These are phyloP conservation scores for Lichtheimia ornata DNA, from an alignment of 371 early-diverging fungal species.

Conservation along the genomic window DNA sequence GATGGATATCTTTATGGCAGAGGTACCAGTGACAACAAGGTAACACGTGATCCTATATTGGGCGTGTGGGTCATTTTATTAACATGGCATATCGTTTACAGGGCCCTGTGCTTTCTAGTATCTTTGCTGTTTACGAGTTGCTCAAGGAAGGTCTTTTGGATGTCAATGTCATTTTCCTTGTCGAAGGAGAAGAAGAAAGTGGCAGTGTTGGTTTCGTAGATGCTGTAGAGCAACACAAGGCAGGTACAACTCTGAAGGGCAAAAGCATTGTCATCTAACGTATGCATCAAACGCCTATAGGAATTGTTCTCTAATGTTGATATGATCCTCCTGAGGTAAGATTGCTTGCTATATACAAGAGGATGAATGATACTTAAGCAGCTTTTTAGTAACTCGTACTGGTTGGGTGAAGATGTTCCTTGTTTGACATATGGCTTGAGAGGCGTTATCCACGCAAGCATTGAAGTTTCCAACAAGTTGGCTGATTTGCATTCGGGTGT, in stretches of 20 bases:
- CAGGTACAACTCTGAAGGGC: conserved; percentile 4
- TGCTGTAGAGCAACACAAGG: conserved; percentile 59
- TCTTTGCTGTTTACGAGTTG: conserved; percentile 79
- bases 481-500: conserved; percentile 84
- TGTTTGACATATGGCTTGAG: conserved; percentile 73
- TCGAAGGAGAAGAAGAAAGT: conserved; percentile 87
- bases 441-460: conserved; percentile 75
- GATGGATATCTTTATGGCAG: conserved; percentile 82
- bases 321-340: conserved; percentile 69
- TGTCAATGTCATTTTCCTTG: conserved; percentile 76
- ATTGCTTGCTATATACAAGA: neutral
- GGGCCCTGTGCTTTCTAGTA: conserved; percentile 77
- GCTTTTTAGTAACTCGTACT: conserved; percentile 61
- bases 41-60: conserved; percentile 5
- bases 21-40: conserved; percentile 84
- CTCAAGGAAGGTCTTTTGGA: conserved; percentile 60
- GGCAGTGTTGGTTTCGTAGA: conserved; percentile 73
- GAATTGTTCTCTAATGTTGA: conserved; percentile 67
- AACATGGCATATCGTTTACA: conserved; percentile 1
- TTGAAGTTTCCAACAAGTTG: conserved; percentile 57
- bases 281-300: conserved; percentile 16
- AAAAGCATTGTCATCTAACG: neutral
- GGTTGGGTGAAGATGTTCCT: conserved; percentile 71
- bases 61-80: neutral
- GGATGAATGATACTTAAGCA: neutral